Evolutionary conservation across 345 rosid genomes (phyloP).

Genomic region (Mercurialis annua): DNA sequence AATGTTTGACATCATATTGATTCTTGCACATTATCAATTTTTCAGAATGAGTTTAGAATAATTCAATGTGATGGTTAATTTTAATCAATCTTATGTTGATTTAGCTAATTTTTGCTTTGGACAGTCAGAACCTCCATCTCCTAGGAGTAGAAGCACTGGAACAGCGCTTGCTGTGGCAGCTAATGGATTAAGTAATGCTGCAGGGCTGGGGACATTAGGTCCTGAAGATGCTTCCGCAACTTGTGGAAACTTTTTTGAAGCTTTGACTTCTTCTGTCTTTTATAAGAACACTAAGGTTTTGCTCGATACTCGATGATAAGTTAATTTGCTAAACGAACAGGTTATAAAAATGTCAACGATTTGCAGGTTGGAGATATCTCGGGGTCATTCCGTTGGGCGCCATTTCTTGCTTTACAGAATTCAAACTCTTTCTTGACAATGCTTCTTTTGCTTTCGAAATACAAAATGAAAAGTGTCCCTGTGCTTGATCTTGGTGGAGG

Average conservation of each 20-base stretch:
- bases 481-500: slow-evolving; percentile 77
- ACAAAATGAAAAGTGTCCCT: slow-evolving; percentile 97
- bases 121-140: slow-evolving; percentile 95
- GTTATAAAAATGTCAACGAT: slow-evolving; percentile 18
- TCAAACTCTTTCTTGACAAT: slow-evolving; percentile 91
- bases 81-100: background rate
- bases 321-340: background rate
- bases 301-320: background rate
- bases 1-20: background rate
- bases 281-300: slow-evolving; percentile 80
- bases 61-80: too few species aligned
- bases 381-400: slow-evolving; percentile 99
- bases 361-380: slow-evolving; percentile 90
- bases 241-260: slow-evolving; percentile 84
- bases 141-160: slow-evolving; percentile 56
- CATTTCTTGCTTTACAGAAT: slow-evolving; percentile 89
- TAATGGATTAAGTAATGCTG: slow-evolving; percentile 49
- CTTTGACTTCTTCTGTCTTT: slow-evolving; percentile 70
- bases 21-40: too few species aligned
- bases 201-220: slow-evolving; percentile 42
- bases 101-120: background rate
- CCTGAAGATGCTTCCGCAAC: slow-evolving; percentile 79
- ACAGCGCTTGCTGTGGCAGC: slow-evolving; percentile 47
- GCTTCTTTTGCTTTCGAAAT: slow-evolving; percentile 88
- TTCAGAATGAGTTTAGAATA: background rate